Evolutionary conservation across 2,329 filamentous ascomycete species (phyloP), one percentile per base, ranked within the genome.

Genomic region (Botryotinia narcissicola): DNA sequence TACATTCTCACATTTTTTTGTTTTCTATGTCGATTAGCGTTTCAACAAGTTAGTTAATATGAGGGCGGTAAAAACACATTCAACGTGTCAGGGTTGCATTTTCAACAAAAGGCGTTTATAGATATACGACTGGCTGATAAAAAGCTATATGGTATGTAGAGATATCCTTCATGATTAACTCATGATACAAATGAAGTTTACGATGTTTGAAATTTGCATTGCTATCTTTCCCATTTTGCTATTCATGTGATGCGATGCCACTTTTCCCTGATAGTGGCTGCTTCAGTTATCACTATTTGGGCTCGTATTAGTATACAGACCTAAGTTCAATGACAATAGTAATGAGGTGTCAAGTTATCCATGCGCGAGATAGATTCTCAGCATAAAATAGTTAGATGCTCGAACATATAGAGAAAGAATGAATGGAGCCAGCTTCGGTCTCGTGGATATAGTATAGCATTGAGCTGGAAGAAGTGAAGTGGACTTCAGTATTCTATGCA

Each of bases 51-150:
- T 68, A 72, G 37, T 37, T 66, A n/a, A 62, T 57, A 25, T 59
- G n/a, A 40, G 62, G 51, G 37, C 40, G 37, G 16, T n/a, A 60
- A 68, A 68, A 40, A 48, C 70, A 72, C 70, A 72, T 68, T 72
- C 70, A 72, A 72, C 62, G 70, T 72, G 70, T 72, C 25, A 37
- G 70, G 46, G 62, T 72, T 68, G 70, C 62, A 72, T 72, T 68
- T 72, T 68, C 62, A 72, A 72, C 70, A 72, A 72, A 68, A 37
- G 70, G 70, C 70, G 70, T 72, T 72, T 72, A 40, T 59, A 68
- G 32, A 62, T 62, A 62, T 63, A 71, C 46, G 32, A n/a, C 42
- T 51, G 32, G 69, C 57, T 63, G 44, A 22, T 25, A 37, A 51
- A 54, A 32, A 14, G 42, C 54, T 37, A 22, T 62, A 63, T 59